Evolutionary conservation across 164 flowering plant species (phyloP).

Genomic region (Magnolia changhungtana): DNA sequence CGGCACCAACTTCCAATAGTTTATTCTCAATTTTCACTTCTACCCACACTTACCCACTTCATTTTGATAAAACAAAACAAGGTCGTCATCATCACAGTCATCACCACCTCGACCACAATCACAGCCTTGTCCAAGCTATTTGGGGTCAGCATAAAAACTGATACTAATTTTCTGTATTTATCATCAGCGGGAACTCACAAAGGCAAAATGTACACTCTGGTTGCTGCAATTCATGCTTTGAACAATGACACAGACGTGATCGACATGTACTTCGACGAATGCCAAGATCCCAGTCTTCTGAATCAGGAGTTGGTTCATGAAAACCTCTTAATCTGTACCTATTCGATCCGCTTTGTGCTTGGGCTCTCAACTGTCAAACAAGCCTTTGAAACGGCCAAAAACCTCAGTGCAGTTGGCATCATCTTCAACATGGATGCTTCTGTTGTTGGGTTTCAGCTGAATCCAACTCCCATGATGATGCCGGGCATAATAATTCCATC

Average conservation of each 20-base stretch:
- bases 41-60: no score
- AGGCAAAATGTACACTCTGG: conserved; percentile 48
- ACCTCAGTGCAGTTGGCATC: conserved; percentile 86
- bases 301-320: conserved; percentile 57
- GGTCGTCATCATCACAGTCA: neutral
- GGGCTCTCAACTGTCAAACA: conserved; percentile 85
- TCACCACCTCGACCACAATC: neutral
- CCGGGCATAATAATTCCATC: conserved; percentile 87
- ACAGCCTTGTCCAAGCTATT: neutral
- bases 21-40: no score
- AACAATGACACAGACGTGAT: conserved; percentile 48
- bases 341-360: conserved; percentile 87
- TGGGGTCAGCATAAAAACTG: neutral
- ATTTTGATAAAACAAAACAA: no score
- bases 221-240: conserved; percentile 77
- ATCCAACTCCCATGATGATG: conserved; percentile 80
- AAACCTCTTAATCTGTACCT: conserved; percentile 88
- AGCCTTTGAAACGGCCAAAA: conserved; percentile 71
- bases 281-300: conserved; percentile 75
- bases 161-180: neutral
- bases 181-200: conserved; percentile 69
- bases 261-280: conserved; percentile 80
- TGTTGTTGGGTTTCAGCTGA: conserved; percentile 86
- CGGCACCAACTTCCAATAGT: no score
- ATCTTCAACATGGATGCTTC: conserved; percentile 94